phyloP scores from a whole-genome alignment of 345 rosid genomes.

The Reutealis trisperma region DNA sequence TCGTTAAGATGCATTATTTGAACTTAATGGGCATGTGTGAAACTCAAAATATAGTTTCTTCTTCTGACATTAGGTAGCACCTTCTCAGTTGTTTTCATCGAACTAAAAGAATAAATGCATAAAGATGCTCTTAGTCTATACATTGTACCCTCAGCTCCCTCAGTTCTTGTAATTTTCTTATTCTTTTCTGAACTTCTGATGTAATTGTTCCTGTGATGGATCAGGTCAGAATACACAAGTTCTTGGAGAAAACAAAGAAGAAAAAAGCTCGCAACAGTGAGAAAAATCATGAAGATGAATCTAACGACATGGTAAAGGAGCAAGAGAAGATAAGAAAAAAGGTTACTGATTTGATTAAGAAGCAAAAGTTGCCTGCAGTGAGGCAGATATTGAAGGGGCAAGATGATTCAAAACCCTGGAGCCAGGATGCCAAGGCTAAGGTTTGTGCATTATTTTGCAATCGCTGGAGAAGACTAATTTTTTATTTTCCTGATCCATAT shows the following conservation, averaged over 20 bases:
- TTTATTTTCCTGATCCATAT: not conserved
- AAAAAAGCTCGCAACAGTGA: conserved; percentile 42
- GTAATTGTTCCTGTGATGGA: conserved; percentile 19
- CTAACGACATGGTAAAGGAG: conserved; percentile 41
- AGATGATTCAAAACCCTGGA: conserved; percentile 75
- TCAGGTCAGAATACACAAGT: conserved; percentile 71
- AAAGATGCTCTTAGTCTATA: conserved; percentile 13
- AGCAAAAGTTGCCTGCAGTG: conserved; percentile 77
- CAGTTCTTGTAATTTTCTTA: not conserved
- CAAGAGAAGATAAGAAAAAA: conserved; percentile 71
- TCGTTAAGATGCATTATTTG: not conserved
- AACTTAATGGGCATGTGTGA: not conserved
- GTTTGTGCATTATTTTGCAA: conserved; percentile 45
- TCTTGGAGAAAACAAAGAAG: conserved; percentile 80
- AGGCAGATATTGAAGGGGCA: conserved; percentile 73
- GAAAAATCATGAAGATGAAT: conserved; percentile 45
- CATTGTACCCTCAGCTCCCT: not conserved
- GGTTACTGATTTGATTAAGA: conserved; percentile 74
- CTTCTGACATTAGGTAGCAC: not conserved
- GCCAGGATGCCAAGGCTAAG: conserved; percentile 74
- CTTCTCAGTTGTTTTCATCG: not conserved
- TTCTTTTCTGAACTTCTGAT: conserved; percentile 3
- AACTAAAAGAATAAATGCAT: not conserved
- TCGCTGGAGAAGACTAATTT: conserved; percentile 8
- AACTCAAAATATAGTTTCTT: not conserved